These are phyloP conservation scores for Helianthus annuus DNA, from an alignment of 129 eudicot species.

Conservation along the genomic window HanXRQr2.0-SUNRISE NC_035442.2:36419817-36420316, in stretches of 20 bases:
- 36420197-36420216: background rate
- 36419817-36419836: slow-evolving; percentile 71
- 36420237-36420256: background rate
- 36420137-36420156: background rate
- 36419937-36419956: slow-evolving; percentile 73
- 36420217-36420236: background rate
- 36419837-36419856: slow-evolving; percentile 77
- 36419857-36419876: slow-evolving; percentile 76
- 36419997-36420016: slow-evolving; percentile 60
- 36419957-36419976: slow-evolving; percentile 63
- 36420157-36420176: background rate
- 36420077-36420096: background rate
- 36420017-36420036: slow-evolving; percentile 65
- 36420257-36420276: background rate
- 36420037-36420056: slow-evolving; percentile 71
- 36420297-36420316: background rate
- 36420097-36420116: background rate
- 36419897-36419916: slow-evolving; percentile 84
- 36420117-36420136: background rate
- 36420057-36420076: slow-evolving; percentile 48
- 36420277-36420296: background rate
- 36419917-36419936: slow-evolving; percentile 72
- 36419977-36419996: slow-evolving; percentile 61
- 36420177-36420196: background rate
- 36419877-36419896: slow-evolving; percentile 83